Conservation (phyloP, 176 grass and related monocot genomes). For the Cenchrus fungigraminus region DNA sequence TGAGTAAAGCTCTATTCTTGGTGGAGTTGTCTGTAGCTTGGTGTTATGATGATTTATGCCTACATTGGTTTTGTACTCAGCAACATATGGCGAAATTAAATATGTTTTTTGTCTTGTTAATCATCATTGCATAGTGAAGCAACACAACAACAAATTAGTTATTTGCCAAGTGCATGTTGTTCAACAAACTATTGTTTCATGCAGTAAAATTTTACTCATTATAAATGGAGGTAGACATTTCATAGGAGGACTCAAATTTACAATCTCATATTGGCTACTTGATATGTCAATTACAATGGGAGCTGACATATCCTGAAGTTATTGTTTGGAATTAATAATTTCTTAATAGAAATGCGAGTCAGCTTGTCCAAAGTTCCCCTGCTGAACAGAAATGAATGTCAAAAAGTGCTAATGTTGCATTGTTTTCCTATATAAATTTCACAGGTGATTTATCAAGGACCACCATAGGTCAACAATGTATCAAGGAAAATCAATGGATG, state of each 20-base stretch:
- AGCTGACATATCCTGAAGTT: conserved; percentile 20
- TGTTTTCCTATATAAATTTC: conserved; percentile 10
- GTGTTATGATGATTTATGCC: conserved; percentile 18
- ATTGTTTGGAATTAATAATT: conserved; percentile 23
- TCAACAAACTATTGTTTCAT: conserved; percentile 1
- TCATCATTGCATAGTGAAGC: conserved; percentile 22
- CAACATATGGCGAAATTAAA: background rate
- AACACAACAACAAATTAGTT: conserved; percentile 20
- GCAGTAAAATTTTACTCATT: background rate
- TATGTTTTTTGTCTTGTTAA: background rate
- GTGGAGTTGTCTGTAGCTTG: background rate
- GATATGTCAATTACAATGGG: conserved; percentile 12
- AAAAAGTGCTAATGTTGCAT: background rate
- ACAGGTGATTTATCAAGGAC: conserved; percentile 43
- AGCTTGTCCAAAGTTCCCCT: background rate
- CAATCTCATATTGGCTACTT: conserved; percentile 6
- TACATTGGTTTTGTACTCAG: background rate
- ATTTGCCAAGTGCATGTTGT: background rate
- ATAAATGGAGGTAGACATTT: background rate
- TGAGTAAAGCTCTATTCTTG: background rate
- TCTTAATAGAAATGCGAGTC: background rate
- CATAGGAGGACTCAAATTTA: conserved; percentile 10
- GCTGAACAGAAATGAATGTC: background rate
- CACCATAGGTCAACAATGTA: conserved; percentile 48
- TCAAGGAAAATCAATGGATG: conserved; percentile 53